Conservation (phyloP, 176 grass and related monocot species). For the Cymbopogon citratus region DNA sequence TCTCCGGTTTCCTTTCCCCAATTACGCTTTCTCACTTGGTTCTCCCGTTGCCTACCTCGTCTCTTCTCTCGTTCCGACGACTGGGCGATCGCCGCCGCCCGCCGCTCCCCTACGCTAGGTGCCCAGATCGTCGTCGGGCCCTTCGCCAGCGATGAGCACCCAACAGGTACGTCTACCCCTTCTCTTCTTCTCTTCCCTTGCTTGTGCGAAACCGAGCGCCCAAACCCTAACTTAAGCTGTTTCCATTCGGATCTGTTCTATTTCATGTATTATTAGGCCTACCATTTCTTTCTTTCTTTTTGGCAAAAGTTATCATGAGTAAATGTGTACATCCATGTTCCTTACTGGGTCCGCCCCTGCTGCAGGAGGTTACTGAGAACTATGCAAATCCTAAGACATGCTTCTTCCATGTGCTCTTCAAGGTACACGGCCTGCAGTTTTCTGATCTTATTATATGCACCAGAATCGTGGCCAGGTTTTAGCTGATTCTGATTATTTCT, state of each 20-base stretch:
- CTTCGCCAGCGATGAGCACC: not conserved
- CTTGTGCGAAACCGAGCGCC: not conserved
- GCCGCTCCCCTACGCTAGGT: not conserved
- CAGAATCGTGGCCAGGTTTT: not conserved
- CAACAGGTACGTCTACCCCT: not conserved
- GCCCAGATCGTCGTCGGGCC: not conserved
- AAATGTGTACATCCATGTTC: not conserved
- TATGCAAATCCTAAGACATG: constrained; percentile 85
- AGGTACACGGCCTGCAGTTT: constrained; percentile 36
- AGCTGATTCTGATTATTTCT: not conserved
- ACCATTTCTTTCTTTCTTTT: not conserved
- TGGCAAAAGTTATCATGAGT: not conserved
- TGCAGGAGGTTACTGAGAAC: constrained; percentile 61
- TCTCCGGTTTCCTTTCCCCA: too few relatives aligned
- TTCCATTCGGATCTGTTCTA: not conserved
- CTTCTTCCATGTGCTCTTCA: constrained; percentile 92
- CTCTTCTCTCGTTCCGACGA: not conserved
- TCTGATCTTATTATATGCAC: not conserved
- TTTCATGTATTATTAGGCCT: not conserved
- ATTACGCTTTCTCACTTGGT: not conserved
- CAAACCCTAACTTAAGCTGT: not conserved
- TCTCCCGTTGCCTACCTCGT: not conserved
- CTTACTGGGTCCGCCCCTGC: not conserved
- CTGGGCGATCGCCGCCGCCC: not conserved
- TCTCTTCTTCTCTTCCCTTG: not conserved